These are phyloP conservation scores for Spathaspora jeffriesii DNA, from an alignment of 1,139 yeast species.

Conservation along the genomic window DNA sequence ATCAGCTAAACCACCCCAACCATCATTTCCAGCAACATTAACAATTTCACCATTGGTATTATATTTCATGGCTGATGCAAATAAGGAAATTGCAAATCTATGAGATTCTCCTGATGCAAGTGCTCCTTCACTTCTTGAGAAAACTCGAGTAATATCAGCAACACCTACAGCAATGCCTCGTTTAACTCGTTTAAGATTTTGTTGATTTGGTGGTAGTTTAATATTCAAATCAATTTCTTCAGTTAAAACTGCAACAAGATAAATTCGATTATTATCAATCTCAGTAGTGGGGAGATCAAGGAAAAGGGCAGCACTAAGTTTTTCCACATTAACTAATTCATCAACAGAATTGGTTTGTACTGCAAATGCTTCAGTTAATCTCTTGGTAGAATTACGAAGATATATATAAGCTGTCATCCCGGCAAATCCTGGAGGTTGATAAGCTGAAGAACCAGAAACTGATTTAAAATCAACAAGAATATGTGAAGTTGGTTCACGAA, in stretches of 20 bases:
- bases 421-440: conserved; percentile 67
- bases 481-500: conserved; percentile 66
- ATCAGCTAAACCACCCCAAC: conserved; percentile 90
- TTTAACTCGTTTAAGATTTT: conserved; percentile 49
- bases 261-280: conserved; percentile 61
- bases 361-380: conserved; percentile 81
- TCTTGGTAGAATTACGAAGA: conserved; percentile 61
- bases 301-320: conserved; percentile 77
- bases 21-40: conserved; percentile 48
- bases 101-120: conserved; percentile 64
- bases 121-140: conserved; percentile 65
- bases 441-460: conserved; percentile 61
- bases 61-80: conserved; percentile 51
- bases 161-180: conserved; percentile 92
- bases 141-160: conserved; percentile 79
- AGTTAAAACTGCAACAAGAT: conserved; percentile 66
- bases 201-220: conserved; percentile 14
- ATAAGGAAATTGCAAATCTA: conserved; percentile 71
- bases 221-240: conserved; percentile 51
- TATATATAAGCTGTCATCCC: conserved; percentile 77
- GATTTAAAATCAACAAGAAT: conserved; percentile 79
- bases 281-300: conserved; percentile 76
- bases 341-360: conserved; percentile 62
- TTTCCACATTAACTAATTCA: conserved; percentile 62
- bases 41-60: conserved; percentile 24